These are phyloP conservation scores for Tolypocladium sp. DNA, from an alignment of 2,329 filamentous ascomycete species.

Conservation along the genomic window DNA sequence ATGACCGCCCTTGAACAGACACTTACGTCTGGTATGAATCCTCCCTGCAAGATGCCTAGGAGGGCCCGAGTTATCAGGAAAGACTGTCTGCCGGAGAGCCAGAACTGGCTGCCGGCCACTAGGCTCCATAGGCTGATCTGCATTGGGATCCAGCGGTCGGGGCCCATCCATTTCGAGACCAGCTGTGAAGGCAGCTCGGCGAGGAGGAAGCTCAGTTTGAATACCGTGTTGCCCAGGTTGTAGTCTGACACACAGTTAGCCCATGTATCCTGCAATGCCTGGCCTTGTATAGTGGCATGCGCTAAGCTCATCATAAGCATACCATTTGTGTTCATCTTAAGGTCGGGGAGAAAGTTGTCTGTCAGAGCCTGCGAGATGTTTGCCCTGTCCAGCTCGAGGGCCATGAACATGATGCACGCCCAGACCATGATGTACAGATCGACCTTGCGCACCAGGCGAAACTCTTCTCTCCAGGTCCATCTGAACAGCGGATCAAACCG, in stretches of 20 bases:
- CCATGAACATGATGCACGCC: slow-evolving; percentile 30
- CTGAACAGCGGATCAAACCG: slow-evolving; percentile 36
- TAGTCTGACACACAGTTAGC: slow-evolving; percentile 13
- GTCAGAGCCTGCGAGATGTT: slow-evolving; percentile 38
- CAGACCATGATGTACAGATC: slow-evolving; percentile 35
- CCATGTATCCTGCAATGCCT: neutral
- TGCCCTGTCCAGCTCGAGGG: slow-evolving; percentile 38
- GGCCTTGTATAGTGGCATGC: neutral
- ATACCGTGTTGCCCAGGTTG: slow-evolving; percentile 23
- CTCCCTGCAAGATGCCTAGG: slow-evolving; percentile 33
- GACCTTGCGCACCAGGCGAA: slow-evolving; percentile 26
- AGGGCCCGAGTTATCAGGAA: slow-evolving; percentile 29
- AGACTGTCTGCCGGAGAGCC: slow-evolving; percentile 25
- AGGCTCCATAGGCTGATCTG: slow-evolving; percentile 49
- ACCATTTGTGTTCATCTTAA: slow-evolving; percentile 32
- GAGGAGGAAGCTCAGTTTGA: slow-evolving; percentile 19
- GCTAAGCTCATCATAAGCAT: neutral
- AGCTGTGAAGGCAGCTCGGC: slow-evolving; percentile 49
- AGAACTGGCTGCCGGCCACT: slow-evolving; percentile 38
- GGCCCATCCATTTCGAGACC: slow-evolving; percentile 46
- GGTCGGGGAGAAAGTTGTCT: slow-evolving; percentile 35
- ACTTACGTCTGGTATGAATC: slow-evolving; percentile 35
- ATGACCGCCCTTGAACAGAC: slow-evolving; percentile 1
- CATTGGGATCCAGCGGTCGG: slow-evolving; percentile 50
- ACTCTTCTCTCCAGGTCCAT: slow-evolving; percentile 32